Conservation (phyloP, 2,329 filamentous ascomycete genomes). For the Knoxdaviesia capensis region DNA sequence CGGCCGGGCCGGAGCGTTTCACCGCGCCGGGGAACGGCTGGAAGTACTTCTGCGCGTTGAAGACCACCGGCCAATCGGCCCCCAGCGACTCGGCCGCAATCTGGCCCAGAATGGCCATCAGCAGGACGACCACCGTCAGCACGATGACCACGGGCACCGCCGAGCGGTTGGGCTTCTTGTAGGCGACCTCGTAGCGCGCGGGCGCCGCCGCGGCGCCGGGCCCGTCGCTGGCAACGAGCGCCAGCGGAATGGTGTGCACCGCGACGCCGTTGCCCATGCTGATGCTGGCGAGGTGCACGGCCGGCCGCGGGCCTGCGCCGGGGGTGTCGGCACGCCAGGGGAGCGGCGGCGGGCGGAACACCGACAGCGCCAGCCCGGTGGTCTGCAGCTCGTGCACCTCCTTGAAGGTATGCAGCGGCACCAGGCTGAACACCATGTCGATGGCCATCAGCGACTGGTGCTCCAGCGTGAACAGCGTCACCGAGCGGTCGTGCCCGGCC, state of each 20-base stretch:
- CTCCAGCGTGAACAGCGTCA: slow-evolving; percentile 60
- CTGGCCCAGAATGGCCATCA: slow-evolving; percentile 42
- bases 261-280: slow-evolving; percentile 63
- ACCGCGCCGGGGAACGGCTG: slow-evolving; percentile 3
- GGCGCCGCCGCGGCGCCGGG: slow-evolving; percentile 22
- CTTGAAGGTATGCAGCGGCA: slow-evolving; percentile 30
- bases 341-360: slow-evolving; percentile 32
- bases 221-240: slow-evolving; percentile 18
- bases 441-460: slow-evolving; percentile 29
- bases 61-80: slow-evolving; percentile 28
- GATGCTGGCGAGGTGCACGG: slow-evolving; percentile 58
- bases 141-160: slow-evolving; percentile 29
- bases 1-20: too few species aligned
- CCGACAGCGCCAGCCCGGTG: slow-evolving; percentile 37
- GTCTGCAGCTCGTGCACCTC: slow-evolving; percentile 36
- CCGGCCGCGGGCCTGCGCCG: slow-evolving; percentile 11
- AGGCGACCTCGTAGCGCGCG: slow-evolving; percentile 50
- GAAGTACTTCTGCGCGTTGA: slow-evolving; percentile 12
- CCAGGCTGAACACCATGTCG: slow-evolving; percentile 29
- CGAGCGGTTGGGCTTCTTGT: slow-evolving; percentile 31
- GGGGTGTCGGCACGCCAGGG: slow-evolving; percentile 23
- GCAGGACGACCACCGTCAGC: slow-evolving; percentile 33
- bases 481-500: slow-evolving; percentile 59
- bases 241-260: slow-evolving; percentile 60
- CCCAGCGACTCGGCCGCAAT: slow-evolving; percentile 44